phyloP scores from a whole-genome alignment of 352 stramenopile genomes.

The Phytophthora quininea region DNA sequence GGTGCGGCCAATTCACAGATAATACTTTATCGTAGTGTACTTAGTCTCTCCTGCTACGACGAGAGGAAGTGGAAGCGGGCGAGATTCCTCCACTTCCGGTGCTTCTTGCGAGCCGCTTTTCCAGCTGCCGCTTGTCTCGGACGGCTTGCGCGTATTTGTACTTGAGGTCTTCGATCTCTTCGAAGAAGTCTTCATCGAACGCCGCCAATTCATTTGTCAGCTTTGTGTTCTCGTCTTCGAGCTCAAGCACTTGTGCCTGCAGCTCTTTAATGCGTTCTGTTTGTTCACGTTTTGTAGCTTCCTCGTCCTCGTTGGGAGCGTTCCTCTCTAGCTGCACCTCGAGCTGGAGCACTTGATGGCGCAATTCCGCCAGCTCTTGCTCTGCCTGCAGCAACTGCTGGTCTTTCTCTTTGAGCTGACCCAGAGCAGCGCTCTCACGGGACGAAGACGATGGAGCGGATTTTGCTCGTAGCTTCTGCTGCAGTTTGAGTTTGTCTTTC shows the following conservation, averaged over 20 bases:
- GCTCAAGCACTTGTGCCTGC: slow-evolving; percentile 39
- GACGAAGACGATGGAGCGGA: slow-evolving; percentile 28
- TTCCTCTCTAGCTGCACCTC: slow-evolving; percentile 27
- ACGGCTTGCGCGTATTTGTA: slow-evolving; percentile 92
- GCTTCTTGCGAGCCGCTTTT: slow-evolving; percentile 35
- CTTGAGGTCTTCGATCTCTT: slow-evolving; percentile 96
- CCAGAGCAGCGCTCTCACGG: slow-evolving; percentile 15
- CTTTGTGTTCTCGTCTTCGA: slow-evolving; percentile 78
- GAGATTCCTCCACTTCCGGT: slow-evolving; percentile 8
- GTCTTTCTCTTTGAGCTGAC: slow-evolving; percentile 36
- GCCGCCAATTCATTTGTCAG: slow-evolving; percentile 83
- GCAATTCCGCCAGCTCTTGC: slow-evolving; percentile 22
- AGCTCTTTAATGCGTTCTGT: slow-evolving; percentile 43
- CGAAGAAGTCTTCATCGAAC: slow-evolving; percentile 96
- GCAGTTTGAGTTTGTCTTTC: slow-evolving; percentile 69
- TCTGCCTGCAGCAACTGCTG: slow-evolving; percentile 22
- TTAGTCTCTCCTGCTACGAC: slow-evolving; percentile 20
- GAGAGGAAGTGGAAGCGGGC: slow-evolving; percentile 20
- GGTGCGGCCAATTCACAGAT: not conserved
- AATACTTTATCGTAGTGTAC: slow-evolving; percentile 2
- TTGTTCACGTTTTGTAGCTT: slow-evolving; percentile 8
- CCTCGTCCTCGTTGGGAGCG: slow-evolving; percentile 5
- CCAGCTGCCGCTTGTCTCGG: slow-evolving; percentile 74
- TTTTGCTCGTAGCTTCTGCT: slow-evolving; percentile 66
- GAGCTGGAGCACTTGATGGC: slow-evolving; percentile 28